Conservation (phyloP, 805 yeast species). For the Kuraishia floccosa region DNA sequence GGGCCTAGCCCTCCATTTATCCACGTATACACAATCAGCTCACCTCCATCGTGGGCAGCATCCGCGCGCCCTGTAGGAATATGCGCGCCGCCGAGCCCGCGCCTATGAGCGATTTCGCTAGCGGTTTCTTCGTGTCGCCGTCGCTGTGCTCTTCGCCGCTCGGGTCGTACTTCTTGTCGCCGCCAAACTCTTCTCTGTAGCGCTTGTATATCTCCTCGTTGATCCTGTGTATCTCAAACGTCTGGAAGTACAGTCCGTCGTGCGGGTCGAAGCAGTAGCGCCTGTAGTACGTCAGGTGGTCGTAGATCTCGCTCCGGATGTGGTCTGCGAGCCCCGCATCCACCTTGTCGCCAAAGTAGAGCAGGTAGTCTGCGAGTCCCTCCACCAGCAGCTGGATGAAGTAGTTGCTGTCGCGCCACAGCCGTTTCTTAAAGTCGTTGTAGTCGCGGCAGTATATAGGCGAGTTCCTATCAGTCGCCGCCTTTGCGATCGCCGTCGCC, state of each 20-base stretch:
- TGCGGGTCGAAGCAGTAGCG: constrained; percentile 43
- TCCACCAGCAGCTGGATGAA: constrained; percentile 55
- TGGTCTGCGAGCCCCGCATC: constrained; percentile 19
- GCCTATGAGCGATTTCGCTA: constrained; percentile 38
- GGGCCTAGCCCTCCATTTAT: no score
- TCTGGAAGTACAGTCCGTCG: constrained; percentile 50
- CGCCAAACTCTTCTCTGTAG: constrained; percentile 45
- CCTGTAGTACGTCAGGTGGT: constrained; percentile 47
- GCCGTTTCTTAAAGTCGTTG: constrained; percentile 33
- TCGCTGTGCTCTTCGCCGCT: constrained; percentile 39
- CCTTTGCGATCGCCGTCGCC: constrained; percentile 38
- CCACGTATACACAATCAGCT: no score
- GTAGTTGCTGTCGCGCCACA: constrained; percentile 54
- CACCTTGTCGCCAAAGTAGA: constrained; percentile 30
- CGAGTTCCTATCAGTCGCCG: constrained; percentile 44
- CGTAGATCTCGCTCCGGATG: constrained; percentile 28
- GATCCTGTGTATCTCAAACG: constrained; percentile 46
- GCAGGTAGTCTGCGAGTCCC: constrained; percentile 55
- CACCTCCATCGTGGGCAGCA: constrained; percentile 28
- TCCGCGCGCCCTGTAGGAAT: constrained; percentile 57
- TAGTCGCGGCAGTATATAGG: constrained; percentile 58
- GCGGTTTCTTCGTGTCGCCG: constrained; percentile 23
- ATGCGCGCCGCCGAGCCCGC: constrained; percentile 59
- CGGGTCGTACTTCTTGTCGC: constrained; percentile 35
- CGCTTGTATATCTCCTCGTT: constrained; percentile 36